phyloP scores from a whole-genome alignment of 75 land plant genomes.

The Gnetum montanum region DNA sequence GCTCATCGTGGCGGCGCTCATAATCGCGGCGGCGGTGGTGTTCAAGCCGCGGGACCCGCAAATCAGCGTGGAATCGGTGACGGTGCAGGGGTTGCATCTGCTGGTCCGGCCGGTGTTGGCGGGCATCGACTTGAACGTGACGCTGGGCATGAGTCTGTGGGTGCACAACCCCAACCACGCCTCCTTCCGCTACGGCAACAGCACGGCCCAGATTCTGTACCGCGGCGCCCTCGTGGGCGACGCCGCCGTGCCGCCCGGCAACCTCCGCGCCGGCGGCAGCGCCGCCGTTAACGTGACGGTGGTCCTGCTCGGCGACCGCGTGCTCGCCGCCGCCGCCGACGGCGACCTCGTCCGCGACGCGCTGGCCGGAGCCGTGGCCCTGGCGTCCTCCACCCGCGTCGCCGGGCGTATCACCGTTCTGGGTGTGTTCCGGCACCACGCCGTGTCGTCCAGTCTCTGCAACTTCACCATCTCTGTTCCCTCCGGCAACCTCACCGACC shows the following conservation, averaged over 20 bases:
- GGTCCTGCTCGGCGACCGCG: constrained; percentile 21
- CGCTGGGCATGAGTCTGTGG: constrained; percentile 25
- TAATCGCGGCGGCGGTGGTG: constrained; percentile 15
- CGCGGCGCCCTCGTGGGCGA: constrained; percentile 26
- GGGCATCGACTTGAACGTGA: constrained; percentile 14
- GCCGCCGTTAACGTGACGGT: not conserved
- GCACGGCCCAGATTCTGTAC: constrained; percentile 29
- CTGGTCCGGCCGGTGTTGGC: not conserved
- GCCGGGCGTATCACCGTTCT: constrained; percentile 51
- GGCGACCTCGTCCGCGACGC: constrained; percentile 16
- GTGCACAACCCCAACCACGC: constrained; percentile 40
- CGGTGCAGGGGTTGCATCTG: not conserved
- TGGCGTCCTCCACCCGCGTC: constrained; percentile 29
- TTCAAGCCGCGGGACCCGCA: constrained; percentile 15
- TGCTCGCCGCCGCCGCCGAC: not conserved
- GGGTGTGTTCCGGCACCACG: constrained; percentile 31
- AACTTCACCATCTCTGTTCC: constrained; percentile 26
- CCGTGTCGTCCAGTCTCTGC: constrained; percentile 36
- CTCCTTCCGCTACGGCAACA: constrained; percentile 34
- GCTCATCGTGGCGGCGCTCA: not conserved
- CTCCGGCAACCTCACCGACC: constrained; percentile 14
- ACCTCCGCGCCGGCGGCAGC: constrained; percentile 8
- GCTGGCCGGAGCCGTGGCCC: constrained; percentile 22
- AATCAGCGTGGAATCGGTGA: constrained; percentile 10
- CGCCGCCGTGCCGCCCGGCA: constrained; percentile 42